These are phyloP conservation scores for Claviceps pazoutovae DNA, from an alignment of 2,329 filamentous ascomycete species.

Conservation along the genomic window DNA sequence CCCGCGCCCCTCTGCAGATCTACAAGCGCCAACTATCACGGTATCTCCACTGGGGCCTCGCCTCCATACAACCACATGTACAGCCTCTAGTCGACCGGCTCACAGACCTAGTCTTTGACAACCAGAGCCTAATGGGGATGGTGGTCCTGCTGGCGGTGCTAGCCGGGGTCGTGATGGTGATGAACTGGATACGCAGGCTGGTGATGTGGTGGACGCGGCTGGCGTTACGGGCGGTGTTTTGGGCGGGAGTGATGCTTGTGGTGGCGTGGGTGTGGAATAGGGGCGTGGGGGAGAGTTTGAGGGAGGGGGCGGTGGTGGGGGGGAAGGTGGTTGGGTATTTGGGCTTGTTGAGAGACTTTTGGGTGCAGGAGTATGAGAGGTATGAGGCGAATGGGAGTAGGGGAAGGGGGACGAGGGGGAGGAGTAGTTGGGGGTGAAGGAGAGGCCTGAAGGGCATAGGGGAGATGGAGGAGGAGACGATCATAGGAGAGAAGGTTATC, in stretches of 20 bases:
- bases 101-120: conserved; percentile 19
- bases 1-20: conserved; percentile 29
- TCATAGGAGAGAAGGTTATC: no score
- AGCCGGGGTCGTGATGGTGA: conserved; percentile 47
- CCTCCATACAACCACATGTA: conserved; percentile 26
- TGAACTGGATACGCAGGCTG: conserved; percentile 57
- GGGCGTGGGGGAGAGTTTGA: conserved; percentile 48
- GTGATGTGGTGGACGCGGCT: conserved; percentile 68
- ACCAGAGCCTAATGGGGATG: conserved; percentile 20
- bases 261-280: conserved; percentile 48
- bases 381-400: conserved; percentile 6
- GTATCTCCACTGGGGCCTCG: conserved; percentile 16
- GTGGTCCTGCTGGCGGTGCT: conserved; percentile 20
- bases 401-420: background rate
- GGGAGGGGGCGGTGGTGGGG: conserved; percentile 37
- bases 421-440: background rate
- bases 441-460: no score
- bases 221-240: conserved; percentile 48
- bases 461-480: no score
- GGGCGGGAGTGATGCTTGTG: conserved; percentile 41
- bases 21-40: conserved; percentile 20
- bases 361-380: conserved; percentile 41
- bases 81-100: conserved; percentile 28
- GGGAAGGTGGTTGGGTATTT: conserved; percentile 32
- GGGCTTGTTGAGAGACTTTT: conserved; percentile 36